Evolutionary conservation across 371 early-diverging fungal species (phyloP).

Genomic region (Mucor plumbeus): DNA sequence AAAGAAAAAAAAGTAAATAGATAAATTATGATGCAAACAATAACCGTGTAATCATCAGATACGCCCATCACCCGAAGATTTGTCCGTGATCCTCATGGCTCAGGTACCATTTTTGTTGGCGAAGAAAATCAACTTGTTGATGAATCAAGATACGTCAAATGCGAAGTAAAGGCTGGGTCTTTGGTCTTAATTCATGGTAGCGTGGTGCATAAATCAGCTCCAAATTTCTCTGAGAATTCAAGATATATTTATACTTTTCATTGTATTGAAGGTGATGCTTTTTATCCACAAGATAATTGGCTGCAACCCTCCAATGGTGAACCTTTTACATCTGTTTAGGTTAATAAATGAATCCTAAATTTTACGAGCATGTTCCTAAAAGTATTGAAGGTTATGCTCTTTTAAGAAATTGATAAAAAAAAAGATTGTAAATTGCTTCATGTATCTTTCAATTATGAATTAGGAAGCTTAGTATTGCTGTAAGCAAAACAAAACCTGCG

Average conservation of each 20-base stretch:
- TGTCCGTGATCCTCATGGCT: constrained; percentile 62
- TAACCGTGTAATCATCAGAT: constrained; percentile 25
- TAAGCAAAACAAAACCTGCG: too few relatives aligned
- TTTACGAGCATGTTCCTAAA: not conserved
- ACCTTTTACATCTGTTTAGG: constrained; percentile 22
- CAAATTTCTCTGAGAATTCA: constrained; percentile 77
- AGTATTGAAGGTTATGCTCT: too few relatives aligned
- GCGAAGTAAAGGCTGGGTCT: constrained; percentile 54
- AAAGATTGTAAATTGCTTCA: not conserved
- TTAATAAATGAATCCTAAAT: not conserved
- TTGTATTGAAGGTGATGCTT: constrained; percentile 77
- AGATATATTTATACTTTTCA: constrained; percentile 96
- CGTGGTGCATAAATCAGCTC: constrained; percentile 83
- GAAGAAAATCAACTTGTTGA: constrained; percentile 43
- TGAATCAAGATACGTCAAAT: constrained; percentile 44
- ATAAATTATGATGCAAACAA: not conserved
- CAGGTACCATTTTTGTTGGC: constrained; percentile 65
- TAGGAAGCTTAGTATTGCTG: too few relatives aligned
- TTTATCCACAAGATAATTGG: constrained; percentile 78
- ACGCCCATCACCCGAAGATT: constrained; percentile 77
- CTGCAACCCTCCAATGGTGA: constrained; percentile 18
- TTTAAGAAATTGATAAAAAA: too few relatives aligned
- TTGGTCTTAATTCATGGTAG: constrained; percentile 92
- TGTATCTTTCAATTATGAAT: not conserved
- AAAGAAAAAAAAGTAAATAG: not conserved